Evolutionary conservation across 73 alveolate species (phyloP), one percentile per base, ranked within the genome.

Genomic region (Effrenium voratum): DNA sequence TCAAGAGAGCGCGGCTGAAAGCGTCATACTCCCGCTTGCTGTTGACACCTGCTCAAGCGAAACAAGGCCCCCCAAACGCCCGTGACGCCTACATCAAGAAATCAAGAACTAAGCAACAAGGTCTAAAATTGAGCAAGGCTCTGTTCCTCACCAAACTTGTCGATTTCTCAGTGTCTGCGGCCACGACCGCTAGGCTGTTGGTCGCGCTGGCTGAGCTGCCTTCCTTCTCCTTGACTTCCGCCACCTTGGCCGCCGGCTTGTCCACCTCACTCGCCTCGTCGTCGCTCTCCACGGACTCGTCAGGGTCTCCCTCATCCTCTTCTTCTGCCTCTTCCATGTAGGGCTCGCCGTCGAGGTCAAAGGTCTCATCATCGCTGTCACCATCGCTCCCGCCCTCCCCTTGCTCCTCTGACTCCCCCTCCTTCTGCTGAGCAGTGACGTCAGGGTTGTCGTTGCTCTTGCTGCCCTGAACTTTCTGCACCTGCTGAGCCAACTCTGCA

Each of bases 21-120:
- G 10, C 22, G 88, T 77, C 88, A 59, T 63, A 77, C 44, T 77
- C 88, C 60, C 88, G 59, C 28, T 77, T 77, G 88, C n/a, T n/a
- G n/a, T n/a, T 77, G 38, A 2, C 66, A 24, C 43, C 26, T 5
- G 63, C 63, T 19, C 19, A 12, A 52, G 63, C 19, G 63, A 52
- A 12, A 8, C 26, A 52, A 52, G 63, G 19, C 26, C 19, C 19
- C 19, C 63, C 8, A 52, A 8, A 19, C 8, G 63, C 63, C 19
- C 63, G 19, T 52, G 63, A 52, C 63, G 19, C 19, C 63, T 12
- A 12, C 8, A 12, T 8, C 19, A 52, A 12, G 19, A 12, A 52
- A 8, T 12, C 19, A 52, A 12, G 19, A 12, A 52, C 19, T 12
- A 12, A 52, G 8, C 8, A 8, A 52, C 19, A 52, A 12, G 63